Percentiles rank a stretch among this genome's conserved stretches.
These are phyloP conservation scores for Trichoderma aggressivum DNA, from an alignment of 2,329 filamentous ascomycete genomes.

Conservation along the genomic window DNA sequence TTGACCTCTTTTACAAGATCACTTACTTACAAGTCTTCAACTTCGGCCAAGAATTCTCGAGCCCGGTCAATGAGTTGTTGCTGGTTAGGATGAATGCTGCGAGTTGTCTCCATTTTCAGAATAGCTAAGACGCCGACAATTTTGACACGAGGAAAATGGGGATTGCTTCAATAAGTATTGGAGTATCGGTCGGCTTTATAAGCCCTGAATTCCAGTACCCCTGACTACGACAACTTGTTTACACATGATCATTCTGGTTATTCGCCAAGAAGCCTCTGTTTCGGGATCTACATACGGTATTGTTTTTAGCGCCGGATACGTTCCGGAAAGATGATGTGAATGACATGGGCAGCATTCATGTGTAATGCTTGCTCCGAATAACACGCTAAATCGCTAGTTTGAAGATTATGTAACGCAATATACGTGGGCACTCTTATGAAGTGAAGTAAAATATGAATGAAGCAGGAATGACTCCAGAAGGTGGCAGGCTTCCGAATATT, in stretches of 20 bases:
- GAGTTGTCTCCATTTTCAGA: neutral
- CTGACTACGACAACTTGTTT: neutral
- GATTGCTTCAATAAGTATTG: neutral
- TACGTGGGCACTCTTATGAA: neutral
- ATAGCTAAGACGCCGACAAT: too few relatives aligned
- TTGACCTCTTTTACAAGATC: neutral
- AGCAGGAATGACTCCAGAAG: too few relatives aligned
- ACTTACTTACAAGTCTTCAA: neutral
- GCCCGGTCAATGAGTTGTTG: neutral
- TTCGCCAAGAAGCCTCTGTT: neutral
- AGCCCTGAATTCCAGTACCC: too few relatives aligned
- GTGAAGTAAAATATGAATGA: too few relatives aligned
- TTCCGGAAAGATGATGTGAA: neutral
- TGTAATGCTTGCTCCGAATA: neutral
- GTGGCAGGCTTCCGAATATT: too few relatives aligned
- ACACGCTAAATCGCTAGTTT: neutral
- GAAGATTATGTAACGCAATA: neutral
- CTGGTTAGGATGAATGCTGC: neutral
- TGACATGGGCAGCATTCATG: neutral
- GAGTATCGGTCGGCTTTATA: neutral
- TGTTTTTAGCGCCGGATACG: neutral
- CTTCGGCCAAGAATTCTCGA: neutral
- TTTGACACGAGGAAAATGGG: neutral
- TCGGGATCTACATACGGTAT: neutral
- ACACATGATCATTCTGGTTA: neutral